A percentile compares a stretch with the other conserved stretches of the same genome.
Conservation (phyloP, 164 flowering plant species). For the Vitis amurensis region DNA sequence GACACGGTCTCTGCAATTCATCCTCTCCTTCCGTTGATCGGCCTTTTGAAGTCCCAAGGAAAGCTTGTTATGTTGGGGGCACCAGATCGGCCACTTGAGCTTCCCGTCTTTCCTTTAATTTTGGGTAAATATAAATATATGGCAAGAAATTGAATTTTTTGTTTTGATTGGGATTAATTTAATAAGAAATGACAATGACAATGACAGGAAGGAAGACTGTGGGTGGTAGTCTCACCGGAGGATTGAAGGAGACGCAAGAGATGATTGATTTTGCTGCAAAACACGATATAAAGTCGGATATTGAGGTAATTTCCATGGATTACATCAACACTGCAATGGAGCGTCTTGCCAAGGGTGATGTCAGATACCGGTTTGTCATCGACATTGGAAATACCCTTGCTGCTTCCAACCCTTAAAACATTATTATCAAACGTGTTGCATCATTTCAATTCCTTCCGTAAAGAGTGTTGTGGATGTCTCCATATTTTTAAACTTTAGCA, state of each 20-base stretch:
- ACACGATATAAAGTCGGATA: background rate
- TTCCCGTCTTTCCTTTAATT: background rate
- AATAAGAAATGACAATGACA: background rate
- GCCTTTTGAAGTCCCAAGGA: background rate
- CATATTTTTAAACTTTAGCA: too few relatives aligned
- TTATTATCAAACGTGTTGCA: too few relatives aligned
- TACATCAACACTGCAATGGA: background rate
- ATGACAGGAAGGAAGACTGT: background rate
- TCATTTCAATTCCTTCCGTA: too few relatives aligned
- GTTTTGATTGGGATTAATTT: background rate
- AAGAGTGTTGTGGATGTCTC: too few relatives aligned
- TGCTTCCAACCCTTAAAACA: too few relatives aligned
- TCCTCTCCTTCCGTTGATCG: background rate
- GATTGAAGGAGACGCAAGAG: background rate
- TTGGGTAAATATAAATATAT: background rate
- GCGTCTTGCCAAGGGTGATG: background rate
- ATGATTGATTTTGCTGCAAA: background rate
- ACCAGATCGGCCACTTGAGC: background rate
- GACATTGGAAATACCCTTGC: background rate
- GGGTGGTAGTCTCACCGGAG: background rate
- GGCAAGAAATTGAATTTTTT: too few relatives aligned
- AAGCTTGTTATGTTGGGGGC: constrained; percentile 4
- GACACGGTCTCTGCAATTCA: too few relatives aligned
- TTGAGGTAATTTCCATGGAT: background rate
- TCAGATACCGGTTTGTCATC: background rate